These are phyloP conservation scores for Thielaviopsis populi DNA, from an alignment of 2,329 filamentous ascomycete genomes.

Conservation along the genomic window DNA sequence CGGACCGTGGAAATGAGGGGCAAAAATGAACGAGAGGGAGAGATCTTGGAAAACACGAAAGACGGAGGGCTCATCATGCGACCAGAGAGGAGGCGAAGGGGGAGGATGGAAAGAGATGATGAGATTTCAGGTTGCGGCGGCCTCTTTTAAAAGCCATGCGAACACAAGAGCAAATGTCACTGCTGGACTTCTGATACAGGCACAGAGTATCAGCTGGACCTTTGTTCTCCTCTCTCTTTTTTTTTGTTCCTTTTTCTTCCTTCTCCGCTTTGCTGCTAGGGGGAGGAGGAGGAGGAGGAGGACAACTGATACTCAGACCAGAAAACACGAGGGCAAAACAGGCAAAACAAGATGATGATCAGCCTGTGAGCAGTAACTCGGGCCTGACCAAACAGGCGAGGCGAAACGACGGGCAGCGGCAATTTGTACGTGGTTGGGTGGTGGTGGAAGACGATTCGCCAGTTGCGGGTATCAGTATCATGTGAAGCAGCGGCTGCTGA, in stretches of 20 bases:
- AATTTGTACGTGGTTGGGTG: not conserved
- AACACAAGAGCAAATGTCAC: not conserved
- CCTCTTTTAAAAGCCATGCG: slow-evolving; percentile 13
- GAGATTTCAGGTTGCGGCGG: slow-evolving; percentile 6
- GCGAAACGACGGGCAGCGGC: not conserved
- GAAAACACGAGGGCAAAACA: not conserved
- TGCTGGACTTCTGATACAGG: not conserved
- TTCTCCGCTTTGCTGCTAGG: slow-evolving; percentile 1
- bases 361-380: not conserved
- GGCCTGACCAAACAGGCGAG: not conserved
- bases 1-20: not conserved
- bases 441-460: not conserved
- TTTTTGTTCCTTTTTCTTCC: not conserved
- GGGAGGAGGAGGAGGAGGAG: not conserved
- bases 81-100: slow-evolving; percentile 6
- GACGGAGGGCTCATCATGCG: slow-evolving; percentile 13
- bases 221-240: not conserved
- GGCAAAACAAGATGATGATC: not conserved
- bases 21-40: slow-evolving; percentile 20
- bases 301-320: not conserved
- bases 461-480: not conserved
- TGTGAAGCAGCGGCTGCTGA: not conserved
- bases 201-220: not conserved
- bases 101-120: not conserved
- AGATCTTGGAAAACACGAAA: slow-evolving; percentile 20